Percentiles rank a stretch among this genome's conserved stretches.
Evolutionary conservation across 305 asterid species (phyloP).

Genomic region (Lippia alba): DNA sequence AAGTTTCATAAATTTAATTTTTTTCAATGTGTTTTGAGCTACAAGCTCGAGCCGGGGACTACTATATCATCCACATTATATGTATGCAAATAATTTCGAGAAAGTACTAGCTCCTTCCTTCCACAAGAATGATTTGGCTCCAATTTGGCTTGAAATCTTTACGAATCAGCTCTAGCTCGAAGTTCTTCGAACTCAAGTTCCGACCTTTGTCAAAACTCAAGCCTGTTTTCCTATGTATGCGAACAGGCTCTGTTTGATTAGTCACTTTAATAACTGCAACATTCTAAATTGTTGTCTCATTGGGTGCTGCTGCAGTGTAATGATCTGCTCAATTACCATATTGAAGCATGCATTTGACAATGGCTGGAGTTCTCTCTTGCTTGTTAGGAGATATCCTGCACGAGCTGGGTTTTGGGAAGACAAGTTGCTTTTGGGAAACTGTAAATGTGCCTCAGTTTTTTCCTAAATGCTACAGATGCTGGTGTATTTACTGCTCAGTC

Average conservation of each 20-base stretch:
- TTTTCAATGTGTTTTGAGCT: no score
- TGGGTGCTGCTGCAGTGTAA: conserved; percentile 46
- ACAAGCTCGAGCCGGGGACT: no score
- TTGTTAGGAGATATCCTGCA: conserved; percentile 14
- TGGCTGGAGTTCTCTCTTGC: conserved; percentile 33
- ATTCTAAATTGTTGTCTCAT: conserved; percentile 22
- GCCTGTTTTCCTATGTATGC: no score
- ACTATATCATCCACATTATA: no score
- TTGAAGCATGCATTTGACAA: conserved; percentile 37
- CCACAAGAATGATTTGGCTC: not conserved
- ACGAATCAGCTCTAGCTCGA: no score
- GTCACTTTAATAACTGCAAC: not conserved
- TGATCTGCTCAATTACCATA: conserved; percentile 44
- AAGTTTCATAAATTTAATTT: no score
- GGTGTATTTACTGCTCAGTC: conserved; percentile 34
- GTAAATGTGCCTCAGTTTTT: conserved; percentile 28
- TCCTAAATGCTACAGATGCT: conserved; percentile 34
- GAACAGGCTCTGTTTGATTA: not conserved
- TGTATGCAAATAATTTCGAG: no score
- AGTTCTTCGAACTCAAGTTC: no score
- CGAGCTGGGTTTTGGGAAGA: conserved; percentile 28
- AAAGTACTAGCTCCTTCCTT: not conserved
- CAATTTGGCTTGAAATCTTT: not conserved
- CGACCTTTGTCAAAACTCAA: no score
- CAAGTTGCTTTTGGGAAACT: conserved; percentile 26